Conservation (phyloP, 192 early-diverging fungal species). For the Podila clonocystis region DNA sequence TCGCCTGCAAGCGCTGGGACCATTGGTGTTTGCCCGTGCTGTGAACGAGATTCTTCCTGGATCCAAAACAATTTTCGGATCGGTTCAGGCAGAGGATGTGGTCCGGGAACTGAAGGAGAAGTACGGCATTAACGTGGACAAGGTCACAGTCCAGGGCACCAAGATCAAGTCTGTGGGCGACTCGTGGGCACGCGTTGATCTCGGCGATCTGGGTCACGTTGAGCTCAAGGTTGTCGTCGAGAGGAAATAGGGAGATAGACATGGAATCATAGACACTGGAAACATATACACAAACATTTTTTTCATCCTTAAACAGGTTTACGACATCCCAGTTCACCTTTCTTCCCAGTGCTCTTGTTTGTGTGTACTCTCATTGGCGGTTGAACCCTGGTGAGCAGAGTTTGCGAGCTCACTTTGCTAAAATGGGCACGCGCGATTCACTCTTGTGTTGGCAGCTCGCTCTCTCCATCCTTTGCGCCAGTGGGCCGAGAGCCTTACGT, state of each 20-base stretch:
- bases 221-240: conserved; percentile 47
- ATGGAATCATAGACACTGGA: neutral
- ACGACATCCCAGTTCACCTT: neutral
- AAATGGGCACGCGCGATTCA: too few relatives aligned
- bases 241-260: conserved; percentile 21
- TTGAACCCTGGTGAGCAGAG: too few relatives aligned
- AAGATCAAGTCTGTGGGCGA: conserved; percentile 50
- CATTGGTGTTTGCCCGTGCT: conserved; percentile 41
- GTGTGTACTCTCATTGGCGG: neutral
- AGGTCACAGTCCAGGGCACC: conserved; percentile 40
- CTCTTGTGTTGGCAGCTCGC: too few relatives aligned
- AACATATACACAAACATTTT: neutral
- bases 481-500: too few relatives aligned
- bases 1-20: conserved; percentile 27
- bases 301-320: neutral
- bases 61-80: conserved; percentile 50
- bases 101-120: conserved; percentile 48
- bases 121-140: conserved; percentile 33
- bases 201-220: conserved; percentile 33
- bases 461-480: too few relatives aligned
- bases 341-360: neutral
- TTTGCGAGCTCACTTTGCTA: too few relatives aligned
- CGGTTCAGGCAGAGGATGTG: conserved; percentile 51
- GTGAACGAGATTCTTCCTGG: conserved; percentile 49
- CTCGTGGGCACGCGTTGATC: conserved; percentile 48